Evolutionary conservation across 1,284 basidiomycete genomes (phyloP).

Genomic region (Trametes hirsuta): DNA sequence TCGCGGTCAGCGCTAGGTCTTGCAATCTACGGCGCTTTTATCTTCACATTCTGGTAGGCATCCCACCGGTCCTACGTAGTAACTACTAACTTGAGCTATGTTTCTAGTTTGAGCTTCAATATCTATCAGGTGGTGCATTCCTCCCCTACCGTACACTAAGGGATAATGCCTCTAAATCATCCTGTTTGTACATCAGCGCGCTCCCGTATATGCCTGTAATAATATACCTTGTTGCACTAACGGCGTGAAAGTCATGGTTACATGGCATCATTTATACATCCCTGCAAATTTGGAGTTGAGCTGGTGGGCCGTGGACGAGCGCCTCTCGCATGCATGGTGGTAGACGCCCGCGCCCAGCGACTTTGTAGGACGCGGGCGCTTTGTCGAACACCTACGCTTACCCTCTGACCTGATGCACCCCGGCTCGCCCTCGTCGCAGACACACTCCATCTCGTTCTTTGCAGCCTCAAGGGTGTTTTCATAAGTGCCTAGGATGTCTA

Average conservation of each 20-base stretch:
- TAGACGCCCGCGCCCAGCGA: slow-evolving; percentile 16
- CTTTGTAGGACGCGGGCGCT: slow-evolving; percentile 20
- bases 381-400: slow-evolving; percentile 27
- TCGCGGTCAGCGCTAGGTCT: slow-evolving; percentile 70
- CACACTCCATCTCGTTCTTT: slow-evolving; percentile 19
- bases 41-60: slow-evolving; percentile 88
- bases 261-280: too few species aligned
- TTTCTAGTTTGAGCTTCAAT: slow-evolving; percentile 71
- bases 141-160: slow-evolving; percentile 25
- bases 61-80: not conserved
- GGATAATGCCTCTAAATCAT: not conserved
- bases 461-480: slow-evolving; percentile 10
- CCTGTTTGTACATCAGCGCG: not conserved
- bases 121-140: slow-evolving; percentile 61
- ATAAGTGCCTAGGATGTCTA: slow-evolving; percentile 14
- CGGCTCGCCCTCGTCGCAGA: slow-evolving; percentile 28
- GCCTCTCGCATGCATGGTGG: not conserved
- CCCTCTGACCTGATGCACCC: slow-evolving; percentile 39
- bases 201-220: not conserved
- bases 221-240: not conserved
- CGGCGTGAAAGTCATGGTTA: too few species aligned
- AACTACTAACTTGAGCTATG: slow-evolving; percentile 2
- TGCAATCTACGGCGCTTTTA: slow-evolving; percentile 74
- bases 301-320: not conserved
- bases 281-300: too few species aligned